Evolutionary conservation across 768 basidiomycete species (phyloP).

Genomic region (Boletus tomentosulus): DNA sequence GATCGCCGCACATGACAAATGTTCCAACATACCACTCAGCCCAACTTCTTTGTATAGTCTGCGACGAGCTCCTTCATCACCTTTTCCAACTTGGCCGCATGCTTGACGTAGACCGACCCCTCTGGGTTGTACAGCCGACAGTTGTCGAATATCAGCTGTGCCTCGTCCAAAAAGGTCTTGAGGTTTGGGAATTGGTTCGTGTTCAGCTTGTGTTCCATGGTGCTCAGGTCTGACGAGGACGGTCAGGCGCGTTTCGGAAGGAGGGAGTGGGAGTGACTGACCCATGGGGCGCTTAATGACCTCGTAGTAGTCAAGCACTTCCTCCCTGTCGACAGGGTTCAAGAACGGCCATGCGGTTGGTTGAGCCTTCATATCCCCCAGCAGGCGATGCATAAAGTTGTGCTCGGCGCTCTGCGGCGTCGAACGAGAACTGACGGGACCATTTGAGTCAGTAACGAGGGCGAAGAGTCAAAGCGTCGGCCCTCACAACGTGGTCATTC

Average conservation of each 20-base stretch:
- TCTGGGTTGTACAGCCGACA: slow-evolving; percentile 87
- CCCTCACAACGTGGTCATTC: slow-evolving; percentile 69
- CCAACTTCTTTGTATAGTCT: slow-evolving; percentile 22
- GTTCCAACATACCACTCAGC: not conserved
- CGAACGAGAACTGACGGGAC: slow-evolving; percentile 32
- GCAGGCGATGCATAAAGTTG: slow-evolving; percentile 67
- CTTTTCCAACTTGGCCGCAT: slow-evolving; percentile 81
- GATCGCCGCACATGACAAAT: not conserved
- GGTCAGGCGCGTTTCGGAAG: not conserved
- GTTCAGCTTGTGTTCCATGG: slow-evolving; percentile 88
- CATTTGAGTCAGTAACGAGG: slow-evolving; percentile 1
- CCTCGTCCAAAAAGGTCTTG: slow-evolving; percentile 73
- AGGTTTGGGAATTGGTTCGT: slow-evolving; percentile 77
- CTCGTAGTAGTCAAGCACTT: slow-evolving; percentile 87
- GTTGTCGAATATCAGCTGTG: slow-evolving; percentile 83
- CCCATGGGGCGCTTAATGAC: slow-evolving; percentile 92
- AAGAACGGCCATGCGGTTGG: slow-evolving; percentile 86
- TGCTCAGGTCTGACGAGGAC: slow-evolving; percentile 61
- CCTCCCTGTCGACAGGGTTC: slow-evolving; percentile 70
- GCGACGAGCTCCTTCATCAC: slow-evolving; percentile 56
- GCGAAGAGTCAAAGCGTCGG: not conserved
- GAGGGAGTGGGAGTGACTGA: slow-evolving; percentile 33
- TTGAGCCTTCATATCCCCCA: slow-evolving; percentile 75
- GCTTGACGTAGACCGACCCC: slow-evolving; percentile 72
- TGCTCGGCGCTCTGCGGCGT: slow-evolving; percentile 54